Percentiles rank a stretch among this genome's conserved stretches.
These are phyloP conservation scores for Lichenothelia convexa DNA, from an alignment of 495 filamentous ascomycete species.

Conservation along the genomic window DNA sequence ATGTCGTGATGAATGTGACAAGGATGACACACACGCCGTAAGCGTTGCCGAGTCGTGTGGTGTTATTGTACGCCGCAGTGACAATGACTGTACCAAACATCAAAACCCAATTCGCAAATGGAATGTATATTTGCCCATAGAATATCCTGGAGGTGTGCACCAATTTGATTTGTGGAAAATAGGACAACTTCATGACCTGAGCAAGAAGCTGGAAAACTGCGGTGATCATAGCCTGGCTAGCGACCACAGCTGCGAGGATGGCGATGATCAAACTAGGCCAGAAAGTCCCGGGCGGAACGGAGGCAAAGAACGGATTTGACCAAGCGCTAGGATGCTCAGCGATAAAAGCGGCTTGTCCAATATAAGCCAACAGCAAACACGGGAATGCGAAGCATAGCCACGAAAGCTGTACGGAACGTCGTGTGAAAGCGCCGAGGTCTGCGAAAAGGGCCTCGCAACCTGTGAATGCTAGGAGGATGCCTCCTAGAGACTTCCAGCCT, in stretches of 20 bases:
- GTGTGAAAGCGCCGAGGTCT: slow-evolving; percentile 48
- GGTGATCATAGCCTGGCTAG: slow-evolving; percentile 59
- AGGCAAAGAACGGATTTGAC: slow-evolving; percentile 50
- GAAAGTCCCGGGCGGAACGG: slow-evolving; percentile 43
- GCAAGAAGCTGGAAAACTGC: slow-evolving; percentile 46
- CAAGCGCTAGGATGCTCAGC: slow-evolving; percentile 37
- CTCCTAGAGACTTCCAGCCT: slow-evolving; percentile 49
- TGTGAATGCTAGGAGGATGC: slow-evolving; percentile 50
- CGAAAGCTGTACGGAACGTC: slow-evolving; percentile 42
- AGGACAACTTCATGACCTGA: slow-evolving; percentile 54
- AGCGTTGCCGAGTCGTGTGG: slow-evolving; percentile 26
- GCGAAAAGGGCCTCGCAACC: slow-evolving; percentile 62
- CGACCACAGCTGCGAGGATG: slow-evolving; percentile 50
- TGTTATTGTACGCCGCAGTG: slow-evolving; percentile 52
- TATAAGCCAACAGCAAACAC: slow-evolving; percentile 49
- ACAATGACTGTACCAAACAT: slow-evolving; percentile 52
- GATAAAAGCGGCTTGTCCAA: slow-evolving; percentile 56
- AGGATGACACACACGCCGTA: slow-evolving; percentile 46
- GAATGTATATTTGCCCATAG: slow-evolving; percentile 52
- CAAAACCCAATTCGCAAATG: slow-evolving; percentile 50
- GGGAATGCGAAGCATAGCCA: slow-evolving; percentile 49
- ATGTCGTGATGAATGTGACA: slow-evolving; percentile 57
- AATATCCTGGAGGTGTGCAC: slow-evolving; percentile 44
- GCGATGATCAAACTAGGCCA: slow-evolving; percentile 46
- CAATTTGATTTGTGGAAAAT: slow-evolving; percentile 53